Evolutionary conservation across 495 filamentous ascomycete species (phyloP), one percentile per base, ranked within the genome.

Genomic region (Penicillium chermesinum): DNA sequence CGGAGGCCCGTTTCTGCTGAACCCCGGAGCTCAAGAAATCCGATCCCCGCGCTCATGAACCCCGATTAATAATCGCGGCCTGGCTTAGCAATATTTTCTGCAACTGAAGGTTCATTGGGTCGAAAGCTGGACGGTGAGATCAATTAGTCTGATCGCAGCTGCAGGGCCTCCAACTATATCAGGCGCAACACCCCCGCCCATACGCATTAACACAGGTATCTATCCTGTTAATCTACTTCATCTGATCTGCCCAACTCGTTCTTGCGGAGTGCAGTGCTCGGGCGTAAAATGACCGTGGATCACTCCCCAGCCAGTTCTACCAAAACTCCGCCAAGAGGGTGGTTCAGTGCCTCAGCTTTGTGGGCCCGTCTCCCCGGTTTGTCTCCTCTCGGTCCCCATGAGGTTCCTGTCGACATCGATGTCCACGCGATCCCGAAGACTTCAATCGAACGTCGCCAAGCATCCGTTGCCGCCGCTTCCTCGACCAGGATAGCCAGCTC

Each of bases 401-500:
- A 30, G 19, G 8, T n/a, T 18, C 21, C 55, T 7, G 12, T 40
- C 2, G 47, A 38, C 10, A 36, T 49, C 25, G 37, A 54, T 46
- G 10, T 40, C 25, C n/a, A 8, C 13, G 20, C 44, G 1, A 40
- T 60, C 14, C 53, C 62, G 8, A 50, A 18, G n/a, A 65, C 57
- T 7, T 53, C 57, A 2, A 34, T 41, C 14, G 38, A 48, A 20
- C 54, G 62, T 10, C 55, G 52, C 21, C 57, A 44, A 4, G 57
- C 52, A 3, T 63, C 62, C 4, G 54, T 35, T 8, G 18, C 48
- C n/a, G 33, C 41, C 3, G 32, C 41, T 7, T 63, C 60, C 53
- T 59, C 20, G 60, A 65, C 38, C 47, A 50, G 18, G 59, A 61
- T 57, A 48, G 44, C 34, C 39, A 54, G 9, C 60, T 69, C 10